These are phyloP conservation scores for Penicillium egyptiacum DNA, from an alignment of 495 filamentous ascomycete species.

Conservation along the genomic window DNA sequence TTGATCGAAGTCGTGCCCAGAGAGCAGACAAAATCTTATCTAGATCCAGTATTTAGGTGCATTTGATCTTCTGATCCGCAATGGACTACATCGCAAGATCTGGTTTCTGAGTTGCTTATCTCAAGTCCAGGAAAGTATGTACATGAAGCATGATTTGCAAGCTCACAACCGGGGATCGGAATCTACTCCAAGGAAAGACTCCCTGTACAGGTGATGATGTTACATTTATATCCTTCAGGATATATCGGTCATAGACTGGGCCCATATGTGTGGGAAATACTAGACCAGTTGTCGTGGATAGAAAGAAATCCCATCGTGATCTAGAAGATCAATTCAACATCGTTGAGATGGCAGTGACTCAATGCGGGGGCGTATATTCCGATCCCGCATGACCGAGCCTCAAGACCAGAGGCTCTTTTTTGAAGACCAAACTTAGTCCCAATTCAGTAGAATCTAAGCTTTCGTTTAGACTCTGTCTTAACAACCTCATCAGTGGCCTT, in stretches of 20 bases:
- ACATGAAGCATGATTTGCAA: constrained; percentile 9
- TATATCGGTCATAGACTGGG: not conserved
- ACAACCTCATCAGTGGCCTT: constrained; percentile 23
- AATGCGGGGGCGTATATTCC: not conserved
- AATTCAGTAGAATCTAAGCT: constrained; percentile 38
- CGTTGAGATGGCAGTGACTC: not conserved
- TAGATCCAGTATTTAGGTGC: not conserved
- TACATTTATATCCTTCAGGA: constrained; percentile 2
- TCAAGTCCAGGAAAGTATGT: constrained; percentile 2
- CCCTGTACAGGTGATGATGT: constrained; percentile 13
- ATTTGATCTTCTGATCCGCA: not conserved
- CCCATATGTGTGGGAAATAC: not conserved
- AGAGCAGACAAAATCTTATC: not conserved
- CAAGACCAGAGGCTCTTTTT: not conserved
- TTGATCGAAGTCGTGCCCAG: not conserved
- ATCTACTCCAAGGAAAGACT: constrained; percentile 5
- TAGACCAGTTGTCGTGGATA: not conserved
- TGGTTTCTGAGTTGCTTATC: not conserved
- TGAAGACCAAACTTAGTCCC: not conserved
- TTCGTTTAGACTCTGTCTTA: constrained; percentile 26
- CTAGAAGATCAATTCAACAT: not conserved
- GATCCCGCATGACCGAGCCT: not conserved
- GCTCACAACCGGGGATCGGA: constrained; percentile 7
- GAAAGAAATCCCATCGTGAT: not conserved
- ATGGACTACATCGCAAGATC: not conserved